Base-by-base conservation (phyloP, 257 asterid species). In the Ajuga chamaepitys region DNA sequence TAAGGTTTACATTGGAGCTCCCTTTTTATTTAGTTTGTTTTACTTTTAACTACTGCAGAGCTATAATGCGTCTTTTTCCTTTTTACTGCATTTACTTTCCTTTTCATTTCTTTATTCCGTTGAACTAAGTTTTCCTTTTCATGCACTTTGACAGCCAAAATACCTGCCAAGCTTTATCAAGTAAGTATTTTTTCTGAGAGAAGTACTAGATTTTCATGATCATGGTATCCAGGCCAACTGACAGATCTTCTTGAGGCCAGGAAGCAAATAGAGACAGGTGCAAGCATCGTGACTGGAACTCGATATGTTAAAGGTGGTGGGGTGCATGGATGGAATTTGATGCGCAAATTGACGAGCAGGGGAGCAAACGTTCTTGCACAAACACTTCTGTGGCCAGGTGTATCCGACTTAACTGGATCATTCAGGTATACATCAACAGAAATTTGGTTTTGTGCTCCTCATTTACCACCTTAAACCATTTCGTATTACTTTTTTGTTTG, bases 301-400 rank as follows among this genome's bases (percentile, higher is more conserved):
- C 84, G 97, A 57, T 90, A 94, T 81, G 96, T 94, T 42, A 77
- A 80, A 74, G 92, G 87, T 56, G 96, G 99, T 44, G 99, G 99
- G 14, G 96, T 90, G 42, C 96, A 90, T 47, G 99, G 99, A 21
- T 94, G 99, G 99, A 94, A 81, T 82, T 76, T 94, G 45, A 90
- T 88, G 97, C 95, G 97, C 57, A 94, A 94, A 73, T 69, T 90
- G 85, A 94, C 99, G 2, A 94, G 99, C 82, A 90, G 99, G 72
- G 97, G 99, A 52, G 99, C 99, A 62, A 94, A 94, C 75, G 96
- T 94, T 62, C 99, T 94, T 59, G 97, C 97, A 44, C 99, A 90
- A 52, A 90, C 99, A 12, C 74, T 94, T 51, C 96, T 94, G 64
- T 90, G 99, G 99, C 99, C 97, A 18, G 97, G 99, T 75, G 99